Percentiles rank a stretch among this genome's conserved stretches.
phyloP scores from a whole-genome alignment of 1,139 yeast species.

The Sugiyamaella grinbergsii region DNA sequence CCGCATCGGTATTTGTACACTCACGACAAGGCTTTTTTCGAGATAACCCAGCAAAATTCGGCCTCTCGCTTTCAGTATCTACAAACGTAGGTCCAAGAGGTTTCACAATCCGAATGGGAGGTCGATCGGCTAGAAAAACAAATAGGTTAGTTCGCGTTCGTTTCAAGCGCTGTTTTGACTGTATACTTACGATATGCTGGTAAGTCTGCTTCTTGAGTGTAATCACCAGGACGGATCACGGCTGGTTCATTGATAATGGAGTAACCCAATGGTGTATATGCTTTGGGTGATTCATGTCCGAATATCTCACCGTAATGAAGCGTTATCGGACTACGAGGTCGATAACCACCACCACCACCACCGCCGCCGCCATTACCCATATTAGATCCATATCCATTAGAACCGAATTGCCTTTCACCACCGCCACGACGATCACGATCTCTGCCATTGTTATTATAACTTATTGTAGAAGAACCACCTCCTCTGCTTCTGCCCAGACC shows the following conservation, averaged over 20 bases:
- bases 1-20: slow-evolving; percentile 22
- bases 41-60: slow-evolving; percentile 29
- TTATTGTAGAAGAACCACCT: background rate
- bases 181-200: slow-evolving; percentile 37
- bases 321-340: slow-evolving; percentile 5
- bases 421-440: slow-evolving; percentile 8
- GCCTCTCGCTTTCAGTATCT: slow-evolving; percentile 37
- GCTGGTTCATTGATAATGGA: slow-evolving; percentile 29
- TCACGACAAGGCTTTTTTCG: slow-evolving; percentile 29
- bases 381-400: too few relatives aligned
- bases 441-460: background rate
- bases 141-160: slow-evolving; percentile 6
- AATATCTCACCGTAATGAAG: slow-evolving; percentile 32
- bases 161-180: too few relatives aligned
- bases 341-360: background rate
- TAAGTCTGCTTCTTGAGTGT: slow-evolving; percentile 33
- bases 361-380: background rate
- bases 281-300: slow-evolving; percentile 36
- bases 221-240: slow-evolving; percentile 34
- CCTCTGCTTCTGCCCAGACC: slow-evolving; percentile 6
- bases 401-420: background rate
- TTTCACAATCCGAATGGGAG: slow-evolving; percentile 29
- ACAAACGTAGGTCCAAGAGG: slow-evolving; percentile 39
- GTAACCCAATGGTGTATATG: slow-evolving; percentile 40
- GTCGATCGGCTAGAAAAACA: slow-evolving; percentile 26